Percentiles rank a stretch among this genome's conserved stretches.
Conservation (phyloP, 306 rosid species). For the Pyrus communis region DNA sequence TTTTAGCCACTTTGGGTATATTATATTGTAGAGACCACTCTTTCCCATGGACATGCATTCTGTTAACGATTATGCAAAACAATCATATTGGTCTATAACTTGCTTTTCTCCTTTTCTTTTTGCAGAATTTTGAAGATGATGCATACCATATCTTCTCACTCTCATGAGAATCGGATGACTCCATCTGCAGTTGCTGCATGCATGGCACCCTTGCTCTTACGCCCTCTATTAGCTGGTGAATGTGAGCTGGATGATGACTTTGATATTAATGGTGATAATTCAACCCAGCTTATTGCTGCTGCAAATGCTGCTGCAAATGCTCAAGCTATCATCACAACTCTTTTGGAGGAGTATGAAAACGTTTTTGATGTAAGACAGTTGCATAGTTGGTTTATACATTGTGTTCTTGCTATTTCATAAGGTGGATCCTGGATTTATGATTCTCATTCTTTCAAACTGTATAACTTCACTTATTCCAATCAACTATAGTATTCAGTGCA, state of each 20-base stretch:
- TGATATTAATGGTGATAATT: slow-evolving; percentile 77
- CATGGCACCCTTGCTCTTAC: slow-evolving; percentile 98
- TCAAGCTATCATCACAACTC: slow-evolving; percentile 82
- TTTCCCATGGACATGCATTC: not conserved
- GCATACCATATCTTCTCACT: slow-evolving; percentile 77
- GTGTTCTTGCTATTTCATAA: slow-evolving; percentile 8
- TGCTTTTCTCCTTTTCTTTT: not conserved
- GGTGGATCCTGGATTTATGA: not conserved
- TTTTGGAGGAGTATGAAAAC: slow-evolving; percentile 88
- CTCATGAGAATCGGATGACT: slow-evolving; percentile 87
- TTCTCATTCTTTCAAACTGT: not conserved
- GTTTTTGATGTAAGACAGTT: slow-evolving; percentile 76
- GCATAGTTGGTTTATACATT: slow-evolving; percentile 8
- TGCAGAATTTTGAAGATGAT: slow-evolving; percentile 93
- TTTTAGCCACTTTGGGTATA: not conserved
- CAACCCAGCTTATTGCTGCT: slow-evolving; percentile 97
- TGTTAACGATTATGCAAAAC: not conserved
- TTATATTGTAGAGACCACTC: not conserved
- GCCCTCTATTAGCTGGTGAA: slow-evolving; percentile 94
- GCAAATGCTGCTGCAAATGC: slow-evolving; percentile 99
- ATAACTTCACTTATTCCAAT: not conserved
- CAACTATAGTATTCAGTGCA: not conserved
- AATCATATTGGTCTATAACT: not conserved
- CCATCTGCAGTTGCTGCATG: slow-evolving; percentile 99
- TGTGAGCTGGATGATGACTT: slow-evolving; percentile 96